Percentiles rank a stretch among this genome's conserved stretches.
phyloP scores from a whole-genome alignment of 306 rosid genomes.

The Cucumis cinereus region DNA sequence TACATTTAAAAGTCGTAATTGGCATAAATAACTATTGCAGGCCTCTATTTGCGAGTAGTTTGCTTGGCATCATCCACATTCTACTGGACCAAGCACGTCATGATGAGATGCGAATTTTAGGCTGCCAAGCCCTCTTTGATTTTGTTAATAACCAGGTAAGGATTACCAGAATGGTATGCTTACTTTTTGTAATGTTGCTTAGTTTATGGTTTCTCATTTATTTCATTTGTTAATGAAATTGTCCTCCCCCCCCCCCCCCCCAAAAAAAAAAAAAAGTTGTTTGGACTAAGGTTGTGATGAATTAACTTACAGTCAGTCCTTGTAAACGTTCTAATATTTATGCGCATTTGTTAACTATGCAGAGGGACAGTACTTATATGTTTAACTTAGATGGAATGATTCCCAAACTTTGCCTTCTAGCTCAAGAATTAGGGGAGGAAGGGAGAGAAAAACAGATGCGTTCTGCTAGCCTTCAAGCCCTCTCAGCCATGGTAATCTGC shows the following conservation, averaged over 20 bases:
- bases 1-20: background rate
- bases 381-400: constrained; percentile 72
- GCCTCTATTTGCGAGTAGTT: constrained; percentile 86
- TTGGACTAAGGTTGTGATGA: background rate
- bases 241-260: too few relatives aligned
- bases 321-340: background rate
- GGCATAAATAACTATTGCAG: constrained; percentile 19
- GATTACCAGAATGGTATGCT: constrained; percentile 16
- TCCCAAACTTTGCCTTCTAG: constrained; percentile 75
- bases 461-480: constrained; percentile 68
- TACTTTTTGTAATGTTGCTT: background rate
- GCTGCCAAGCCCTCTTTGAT: constrained; percentile 74
- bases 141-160: constrained; percentile 81
- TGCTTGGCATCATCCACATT: constrained; percentile 68
- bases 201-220: too few relatives aligned
- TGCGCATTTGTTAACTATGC: constrained; percentile 16
- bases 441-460: constrained; percentile 38
- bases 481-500: constrained; percentile 70
- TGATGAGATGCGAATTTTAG: constrained; percentile 78
- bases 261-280: too few relatives aligned
- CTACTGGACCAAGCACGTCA: constrained; percentile 83
- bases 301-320: background rate
- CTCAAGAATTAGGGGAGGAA: constrained; percentile 77
- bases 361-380: constrained; percentile 69
- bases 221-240: too few relatives aligned